Evolutionary conservation across 306 rosid species (phyloP), one percentile per base, ranked within the genome.

Genomic region (Cyclanthera cordifolia): DNA sequence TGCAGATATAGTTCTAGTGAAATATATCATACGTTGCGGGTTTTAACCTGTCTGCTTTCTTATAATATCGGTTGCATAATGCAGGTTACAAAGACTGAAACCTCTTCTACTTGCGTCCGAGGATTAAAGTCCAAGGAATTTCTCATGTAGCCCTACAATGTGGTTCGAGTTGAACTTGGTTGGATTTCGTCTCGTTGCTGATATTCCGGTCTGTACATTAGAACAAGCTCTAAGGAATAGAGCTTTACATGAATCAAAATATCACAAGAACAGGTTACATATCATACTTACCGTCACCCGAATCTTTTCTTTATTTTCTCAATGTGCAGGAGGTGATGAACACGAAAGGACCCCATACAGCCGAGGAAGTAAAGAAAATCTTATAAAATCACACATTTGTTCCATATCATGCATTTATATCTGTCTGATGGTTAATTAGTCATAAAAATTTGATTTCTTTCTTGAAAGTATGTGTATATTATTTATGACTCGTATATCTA

Each of bases 1-100:
- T 43, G 20, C 13, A 41, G 51, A 64, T 23, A 41, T 23, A 45
- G 3, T 39, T 13, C 37, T 37, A 19, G 69, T 37, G 5, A 63
- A 60, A 60, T 37, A 32, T 32, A 34, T 16, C 2, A 2, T n/a
- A 11, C 21, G 30, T 63, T 45, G 23, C 13, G 65, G 17, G 3
- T 12, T 21, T 39, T 46, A 46, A 67, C 1, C 10, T 63, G 34
- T 45, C 41, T 20, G 1, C 41, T 69, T 69, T 53, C 76, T 66
- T 43, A 5, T 53, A 46, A 72, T 66, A 20, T 61, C 11, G 46
- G 69, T 14, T 51, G 79, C 66, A 75, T 34, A 30, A 70, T 87
- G 95, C 91, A 93, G 98, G 95, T 84, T 70, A 82, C 89, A 5
- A 87, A 93, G 85, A 87, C 96, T 0, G 88, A 93, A 83, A 70